Evolutionary conservation across 805 yeast species (phyloP), one percentile per base, ranked within the genome.

Genomic region (Scheffersomyces amazonensis): DNA sequence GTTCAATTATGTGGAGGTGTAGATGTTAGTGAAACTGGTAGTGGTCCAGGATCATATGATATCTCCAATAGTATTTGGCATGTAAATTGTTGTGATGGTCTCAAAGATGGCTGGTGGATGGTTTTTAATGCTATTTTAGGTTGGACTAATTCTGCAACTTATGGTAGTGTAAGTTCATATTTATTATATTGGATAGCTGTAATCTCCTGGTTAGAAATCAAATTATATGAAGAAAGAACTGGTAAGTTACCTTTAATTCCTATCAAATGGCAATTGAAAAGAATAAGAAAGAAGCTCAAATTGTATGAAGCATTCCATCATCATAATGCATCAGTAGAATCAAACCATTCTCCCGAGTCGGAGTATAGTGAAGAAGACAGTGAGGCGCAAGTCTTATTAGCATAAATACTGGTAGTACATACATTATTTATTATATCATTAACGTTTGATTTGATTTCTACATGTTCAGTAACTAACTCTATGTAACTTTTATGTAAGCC

Each of bases 81-180:
- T 58, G 96, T 89, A 18, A 87, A 89, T 62, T 88, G 96, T 60
- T 89, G 97, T 64, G 88, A 88, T 58, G 95, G 96, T 25, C 83
- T 86, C 48, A 84, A 76, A n/a, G 96, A 89, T 53, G 95, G 95
- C 3, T 79, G 82, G 22, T 89, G 95, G 96, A 87, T 88, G 95
- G 68, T 89, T 24, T 72, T 86, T 51, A 87, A 90, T 24, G 96
- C 96, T 1, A 69, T 89, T 4, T 73, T 89, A 35, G 97, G 97
- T 2, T 89, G 97, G 97, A 88, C 93, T 11, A 89, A 89, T 58
- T 79, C 90, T 46, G 96, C 96, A 2, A 89, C 97, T 0, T 87
- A 83, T 54, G 95, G 95, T 3, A 85, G 95, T 16, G 89, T 89
- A 1, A 58, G 74, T 4, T 76, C 89, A 35, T 89, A 89, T 63